Base-by-base conservation (phyloP, 352 stramenopile species). In the Globisporangium iwayamae region DNA sequence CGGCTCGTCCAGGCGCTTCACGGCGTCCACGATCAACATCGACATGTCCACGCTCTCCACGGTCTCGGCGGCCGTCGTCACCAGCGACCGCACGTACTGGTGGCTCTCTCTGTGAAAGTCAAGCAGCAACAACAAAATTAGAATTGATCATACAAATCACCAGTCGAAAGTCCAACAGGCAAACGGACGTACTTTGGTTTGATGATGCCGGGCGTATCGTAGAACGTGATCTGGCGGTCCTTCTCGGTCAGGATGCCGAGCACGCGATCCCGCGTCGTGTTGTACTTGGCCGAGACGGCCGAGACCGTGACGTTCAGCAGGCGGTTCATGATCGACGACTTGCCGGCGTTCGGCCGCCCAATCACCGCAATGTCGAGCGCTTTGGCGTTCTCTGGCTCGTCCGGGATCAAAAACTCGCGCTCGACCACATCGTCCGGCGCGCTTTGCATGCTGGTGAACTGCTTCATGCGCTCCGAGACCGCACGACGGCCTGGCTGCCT, bases 231-330 rank as follows among this genome's bases (percentile, higher is more conserved):
- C 65, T 96, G 87, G 41, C 72, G 77, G 60, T 93, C 74, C 28
- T 79, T 76, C 60, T 91, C 73, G 13, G 87, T 96, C 41, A 87
- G 71, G 32, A 96, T 90, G 22, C 87, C 87, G 41, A 96, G 72
- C 34, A 91, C 71, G 45, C 82, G 83, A 38, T 96, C 81, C 2
- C 87, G 77, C 22, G 87, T 96, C 22, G 87, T 96, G 67, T 96
- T 96, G 67, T 96, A 96, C 73, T 96, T 96, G 41, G 85, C 76
- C 7, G 87, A 96, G 4, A 96, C 87, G 2, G 87, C 87, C 20
- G 87, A 96, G 6, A 96, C 80, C 59, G 87, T 96, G 54, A 85
- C 80, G 48, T 91, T 81, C 43, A 94, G 65, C 56, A 96, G 34
- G 0, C 72, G 60, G 71, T 96, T 96, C 71, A 94, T 86, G 57